A percentile compares a stretch with the other conserved stretches of the same genome.
Conservation (phyloP, 2,329 filamentous ascomycete genomes). For the Aspergillus terreus region DNA sequence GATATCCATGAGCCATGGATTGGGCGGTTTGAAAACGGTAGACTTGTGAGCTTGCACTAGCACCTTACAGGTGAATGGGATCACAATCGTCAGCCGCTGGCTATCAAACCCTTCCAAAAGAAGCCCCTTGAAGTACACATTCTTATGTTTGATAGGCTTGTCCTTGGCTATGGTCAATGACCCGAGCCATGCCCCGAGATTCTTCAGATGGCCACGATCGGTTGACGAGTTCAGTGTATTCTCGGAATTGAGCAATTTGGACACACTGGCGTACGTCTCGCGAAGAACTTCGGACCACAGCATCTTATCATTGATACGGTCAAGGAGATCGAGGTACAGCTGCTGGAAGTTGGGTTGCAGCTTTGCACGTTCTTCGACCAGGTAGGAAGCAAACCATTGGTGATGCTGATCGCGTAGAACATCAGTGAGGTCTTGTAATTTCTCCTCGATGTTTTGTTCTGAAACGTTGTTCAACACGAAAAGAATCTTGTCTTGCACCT, state of each 20-base stretch:
- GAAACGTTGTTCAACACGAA: slow-evolving; percentile 98
- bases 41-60: slow-evolving; percentile 79
- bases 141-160: slow-evolving; percentile 91
- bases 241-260: slow-evolving; percentile 86
- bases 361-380: slow-evolving; percentile 94
- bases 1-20: slow-evolving; percentile 98
- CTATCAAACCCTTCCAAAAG: slow-evolving; percentile 91
- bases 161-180: slow-evolving; percentile 89
- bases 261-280: slow-evolving; percentile 84
- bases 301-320: slow-evolving; percentile 71
- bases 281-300: slow-evolving; percentile 87
- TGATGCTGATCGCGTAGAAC: slow-evolving; percentile 77
- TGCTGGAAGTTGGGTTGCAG: slow-evolving; percentile 96
- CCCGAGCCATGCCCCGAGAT: slow-evolving; percentile 89
- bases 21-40: slow-evolving; percentile 86
- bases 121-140: slow-evolving; percentile 95
- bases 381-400: slow-evolving; percentile 93
- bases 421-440: slow-evolving; percentile 76
- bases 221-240: slow-evolving; percentile 76
- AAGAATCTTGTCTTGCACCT: slow-evolving; percentile 86
- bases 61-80: slow-evolving; percentile 97
- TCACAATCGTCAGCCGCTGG: slow-evolving; percentile 84
- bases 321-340: slow-evolving; percentile 85
- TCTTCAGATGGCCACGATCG: slow-evolving; percentile 86
- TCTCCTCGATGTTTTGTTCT: slow-evolving; percentile 77